Percentiles rank a stretch among this genome's conserved stretches.
Evolutionary conservation across 2,329 filamentous ascomycete genomes (phyloP).

Genomic region (Aspergillus phoenicis): DNA sequence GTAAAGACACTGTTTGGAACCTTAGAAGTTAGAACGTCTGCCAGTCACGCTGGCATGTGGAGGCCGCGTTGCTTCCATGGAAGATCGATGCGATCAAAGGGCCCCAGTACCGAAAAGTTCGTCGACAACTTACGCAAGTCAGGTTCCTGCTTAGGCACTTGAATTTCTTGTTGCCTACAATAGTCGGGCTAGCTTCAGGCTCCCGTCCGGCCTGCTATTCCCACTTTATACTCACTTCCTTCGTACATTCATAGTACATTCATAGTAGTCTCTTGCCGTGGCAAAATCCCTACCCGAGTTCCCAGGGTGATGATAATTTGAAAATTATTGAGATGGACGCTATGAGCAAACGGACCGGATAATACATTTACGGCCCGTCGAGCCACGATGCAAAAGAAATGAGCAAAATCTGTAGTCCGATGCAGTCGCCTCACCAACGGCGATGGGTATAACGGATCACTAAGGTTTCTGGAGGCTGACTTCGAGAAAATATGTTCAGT

Average conservation of each 20-base stretch:
- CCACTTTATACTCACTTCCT: background rate
- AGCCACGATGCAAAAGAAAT: background rate
- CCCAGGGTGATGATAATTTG: background rate
- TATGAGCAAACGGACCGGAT: background rate
- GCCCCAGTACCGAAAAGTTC: background rate
- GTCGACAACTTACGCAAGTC: background rate
- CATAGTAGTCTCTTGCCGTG: background rate
- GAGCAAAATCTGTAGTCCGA: background rate
- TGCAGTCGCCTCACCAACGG: background rate
- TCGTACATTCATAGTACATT: background rate
- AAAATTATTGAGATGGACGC: background rate
- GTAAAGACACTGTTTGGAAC: background rate
- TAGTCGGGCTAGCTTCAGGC: background rate
- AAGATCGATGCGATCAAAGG: background rate
- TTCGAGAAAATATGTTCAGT: background rate
- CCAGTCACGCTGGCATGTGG: background rate
- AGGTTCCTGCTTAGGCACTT: background rate
- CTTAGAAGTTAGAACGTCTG: background rate
- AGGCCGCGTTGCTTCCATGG: background rate
- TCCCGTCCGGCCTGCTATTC: background rate
- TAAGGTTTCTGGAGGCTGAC: background rate
- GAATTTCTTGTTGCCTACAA: background rate
- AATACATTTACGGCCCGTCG: background rate
- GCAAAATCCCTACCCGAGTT: background rate
- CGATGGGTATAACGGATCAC: background rate